These are phyloP conservation scores for Thalia dealbata DNA, from an alignment of 176 grass and related monocot species.

Conservation along the genomic window DNA sequence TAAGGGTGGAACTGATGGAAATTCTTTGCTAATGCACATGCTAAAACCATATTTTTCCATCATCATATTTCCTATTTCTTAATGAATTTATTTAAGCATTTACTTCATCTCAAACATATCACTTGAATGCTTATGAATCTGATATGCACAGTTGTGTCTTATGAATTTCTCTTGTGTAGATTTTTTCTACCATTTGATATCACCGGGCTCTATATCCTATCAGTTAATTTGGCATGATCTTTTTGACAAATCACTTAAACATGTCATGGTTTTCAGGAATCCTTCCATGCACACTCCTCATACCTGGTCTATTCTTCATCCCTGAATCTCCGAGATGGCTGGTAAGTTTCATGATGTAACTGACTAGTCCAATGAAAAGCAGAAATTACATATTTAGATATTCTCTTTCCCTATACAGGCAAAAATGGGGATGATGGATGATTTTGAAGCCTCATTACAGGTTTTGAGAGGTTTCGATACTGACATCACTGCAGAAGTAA, in stretches of 20 bases:
- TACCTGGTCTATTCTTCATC: conserved; percentile 93
- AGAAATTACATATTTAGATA: background rate
- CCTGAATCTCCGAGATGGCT: conserved; percentile 98
- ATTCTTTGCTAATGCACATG: no score
- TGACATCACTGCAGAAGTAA: conserved; percentile 70
- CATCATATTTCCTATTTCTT: no score
- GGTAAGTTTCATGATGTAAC: conserved; percentile 38
- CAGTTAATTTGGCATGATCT: background rate
- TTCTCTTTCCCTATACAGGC: conserved; percentile 38
- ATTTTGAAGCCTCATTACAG: conserved; percentile 77
- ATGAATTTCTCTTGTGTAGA: no score
- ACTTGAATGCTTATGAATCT: no score
- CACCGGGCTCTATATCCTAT: background rate
- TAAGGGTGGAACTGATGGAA: no score
- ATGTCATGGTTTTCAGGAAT: conserved; percentile 34
- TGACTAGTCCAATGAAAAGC: background rate
- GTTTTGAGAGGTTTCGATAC: conserved; percentile 94
- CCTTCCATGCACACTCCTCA: conserved; percentile 81
- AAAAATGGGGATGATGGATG: conserved; percentile 91
- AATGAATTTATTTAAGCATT: no score
- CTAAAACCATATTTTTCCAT: no score
- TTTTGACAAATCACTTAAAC: background rate
- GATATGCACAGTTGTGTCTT: no score
- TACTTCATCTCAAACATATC: no score
- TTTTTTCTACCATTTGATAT: background rate